Base-by-base conservation (phyloP, 2,329 filamentous ascomycete genomes). In the Fusarium foetens region DNA sequence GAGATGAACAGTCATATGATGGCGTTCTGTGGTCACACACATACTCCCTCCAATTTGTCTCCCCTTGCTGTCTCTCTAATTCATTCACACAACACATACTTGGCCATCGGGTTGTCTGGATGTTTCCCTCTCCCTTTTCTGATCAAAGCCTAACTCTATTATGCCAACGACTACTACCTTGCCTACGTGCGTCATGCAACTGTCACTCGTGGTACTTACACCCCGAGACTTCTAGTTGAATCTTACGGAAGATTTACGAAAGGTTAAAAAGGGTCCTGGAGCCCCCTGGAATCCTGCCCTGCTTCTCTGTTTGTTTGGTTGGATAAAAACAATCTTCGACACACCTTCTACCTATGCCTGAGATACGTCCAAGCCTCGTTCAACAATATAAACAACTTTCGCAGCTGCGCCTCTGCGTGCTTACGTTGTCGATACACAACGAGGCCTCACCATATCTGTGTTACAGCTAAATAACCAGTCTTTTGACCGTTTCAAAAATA, bases 341-440 rank as follows among this genome's bases (percentile, higher is more conserved):
- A 49, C 36, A 51, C 43, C 43, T 59, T 49, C 38, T 55, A 53
- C 53, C 53, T 59, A 71, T 73, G 45, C 70, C 62, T 73, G 63
- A 59, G 62, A 73, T 60, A 66, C 70, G 71, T 67, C 63, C 54
- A 73, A 72, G 66, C 66, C 70, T 58, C 53, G 38, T 55, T 60
- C 70, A 71, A 66, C 61, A 70, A 59, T 23, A 63, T 41, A 57
- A 59, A 71, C 57, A 48, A 42, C 66, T 60, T 23, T 55, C 46
- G 36, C 51, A 45, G 68, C 68, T 75, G 72, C 66, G 66, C 72
- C 72, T 31, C 69, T 31, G 61, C 58, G 38, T 70, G 72, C 72
- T 74, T 60, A 74, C 72, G 69, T 75, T 70, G 69, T 64, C 63
- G 61, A 68, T 64, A 68, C 63, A 64, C 66, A 63, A 49, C 64